Evolutionary conservation across 2,329 filamentous ascomycete genomes (phyloP), one percentile per base, ranked within the genome.

Genomic region (Elsinoe batatas): DNA sequence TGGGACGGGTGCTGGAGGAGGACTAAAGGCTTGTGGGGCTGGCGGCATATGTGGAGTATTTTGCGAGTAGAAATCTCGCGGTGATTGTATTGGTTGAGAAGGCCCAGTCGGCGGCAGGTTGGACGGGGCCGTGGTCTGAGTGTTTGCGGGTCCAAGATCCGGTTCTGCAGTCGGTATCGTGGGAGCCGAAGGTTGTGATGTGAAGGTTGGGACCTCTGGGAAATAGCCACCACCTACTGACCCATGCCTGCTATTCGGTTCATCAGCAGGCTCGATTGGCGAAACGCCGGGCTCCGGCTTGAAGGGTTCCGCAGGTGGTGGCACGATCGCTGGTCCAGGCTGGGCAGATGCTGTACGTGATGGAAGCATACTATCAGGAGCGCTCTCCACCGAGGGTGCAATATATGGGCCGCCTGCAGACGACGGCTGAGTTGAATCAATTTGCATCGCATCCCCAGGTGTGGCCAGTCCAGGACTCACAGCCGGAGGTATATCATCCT

Each of bases 141-240:
- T 40, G 17, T 15, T 43, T 30, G 36, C 51, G 5, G 51, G 6
- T 56, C 40, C 57, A 44, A 54, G 54, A 36, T 50, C 63, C 1
- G 67, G 68, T 13, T 61, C 51, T 17, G 69, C 69, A 17, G 69
- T 71, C 3, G 68, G 66, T 35, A 72, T 60, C 47, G 64, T 64
- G 8, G 69, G 67, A 22, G 64, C 62, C 0, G 68, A 61, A 22
- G 62, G 61, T 22, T 71, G 68, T 30, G 70, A 67, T n/a, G 69
- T 71, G 54, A 72, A 74, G 3, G 71, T 73, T 3, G 77, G 74
- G 6, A 78, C 71, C 50, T 71, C 69, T 2, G 79, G 80, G 58
- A 82, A 83, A 67, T 82, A 83, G 44, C 79, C 80, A 12, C 78
- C 79, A 17, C 78, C 78, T 5, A 77, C 66, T 5, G 78, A 80